Evolutionary conservation across 164 flowering plant genomes (phyloP).

Genomic region (Taxillus chinensis): DNA sequence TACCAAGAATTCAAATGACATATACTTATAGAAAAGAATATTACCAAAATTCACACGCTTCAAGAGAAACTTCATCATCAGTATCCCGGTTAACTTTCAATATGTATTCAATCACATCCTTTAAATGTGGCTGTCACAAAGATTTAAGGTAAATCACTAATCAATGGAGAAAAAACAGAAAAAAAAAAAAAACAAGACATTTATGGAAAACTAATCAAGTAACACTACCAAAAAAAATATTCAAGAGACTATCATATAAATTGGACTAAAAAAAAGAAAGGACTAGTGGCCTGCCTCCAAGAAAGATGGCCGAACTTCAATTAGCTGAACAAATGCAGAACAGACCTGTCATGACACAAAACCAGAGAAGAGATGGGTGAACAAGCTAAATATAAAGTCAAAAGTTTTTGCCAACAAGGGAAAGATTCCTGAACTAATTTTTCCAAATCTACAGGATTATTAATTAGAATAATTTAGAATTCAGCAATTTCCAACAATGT

Average conservation of each 20-base stretch:
- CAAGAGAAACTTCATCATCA: constrained; percentile 95
- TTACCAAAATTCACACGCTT: constrained; percentile 99
- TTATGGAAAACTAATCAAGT: not conserved
- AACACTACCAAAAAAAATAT: no score
- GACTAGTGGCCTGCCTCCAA: constrained; percentile 55
- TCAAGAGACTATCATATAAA: not conserved
- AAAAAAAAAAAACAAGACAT: not conserved
- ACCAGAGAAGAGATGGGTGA: constrained; percentile 3
- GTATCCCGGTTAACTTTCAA: constrained; percentile 85
- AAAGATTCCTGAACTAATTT: no score
- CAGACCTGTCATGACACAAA: constrained; percentile 56
- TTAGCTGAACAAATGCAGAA: constrained; percentile 85
- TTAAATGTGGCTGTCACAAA: constrained; percentile 69
- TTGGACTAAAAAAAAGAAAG: not conserved
- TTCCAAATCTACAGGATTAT: no score
- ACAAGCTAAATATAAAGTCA: not conserved
- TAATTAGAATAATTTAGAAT: no score
- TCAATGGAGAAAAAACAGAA: not conserved
- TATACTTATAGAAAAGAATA: not conserved
- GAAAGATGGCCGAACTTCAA: constrained; percentile 77
- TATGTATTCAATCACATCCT: constrained; percentile 84
- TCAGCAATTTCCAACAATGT: no score
- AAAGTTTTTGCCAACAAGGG: not conserved
- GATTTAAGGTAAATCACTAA: not conserved
- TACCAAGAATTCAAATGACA: not conserved